These are phyloP conservation scores for Lepidium africanum DNA, from an alignment of 345 rosid genomes.

Conservation along the genomic window DNA sequence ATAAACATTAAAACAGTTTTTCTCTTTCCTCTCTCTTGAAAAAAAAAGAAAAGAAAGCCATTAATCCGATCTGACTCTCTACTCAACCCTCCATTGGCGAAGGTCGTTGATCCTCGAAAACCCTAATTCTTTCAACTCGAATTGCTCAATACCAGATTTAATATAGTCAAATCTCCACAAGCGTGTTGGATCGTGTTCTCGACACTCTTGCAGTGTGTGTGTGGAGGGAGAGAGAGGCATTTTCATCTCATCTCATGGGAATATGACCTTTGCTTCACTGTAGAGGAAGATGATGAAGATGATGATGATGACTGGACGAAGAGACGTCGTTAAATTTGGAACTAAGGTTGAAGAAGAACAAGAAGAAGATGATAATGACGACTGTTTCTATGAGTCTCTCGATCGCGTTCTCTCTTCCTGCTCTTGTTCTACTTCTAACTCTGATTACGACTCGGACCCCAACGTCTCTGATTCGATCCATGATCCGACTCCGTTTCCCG, in stretches of 20 bases:
- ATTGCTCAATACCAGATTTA: not conserved
- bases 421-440: slow-evolving; percentile 57
- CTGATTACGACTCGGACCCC: slow-evolving; percentile 50
- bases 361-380: slow-evolving; percentile 35
- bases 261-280: slow-evolving; percentile 19
- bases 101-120: slow-evolving; percentile 18
- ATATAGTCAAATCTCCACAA: not conserved
- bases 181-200: not conserved
- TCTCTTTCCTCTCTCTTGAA: slow-evolving; percentile 22
- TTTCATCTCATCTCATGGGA: slow-evolving; percentile 32
- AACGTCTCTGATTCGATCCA: slow-evolving; percentile 23
- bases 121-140: slow-evolving; percentile 18
- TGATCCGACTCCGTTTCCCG: slow-evolving; percentile 31
- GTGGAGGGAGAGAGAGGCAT: slow-evolving; percentile 11
- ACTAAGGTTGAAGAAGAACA: slow-evolving; percentile 15
- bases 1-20: slow-evolving; percentile 12
- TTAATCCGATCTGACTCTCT: slow-evolving; percentile 35
- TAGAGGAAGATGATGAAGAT: slow-evolving; percentile 19
- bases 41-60: not conserved
- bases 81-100: slow-evolving; percentile 21
- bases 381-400: slow-evolving; percentile 68
- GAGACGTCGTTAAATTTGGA: slow-evolving; percentile 22
- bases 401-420: slow-evolving; percentile 70
- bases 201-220: slow-evolving; percentile 1
- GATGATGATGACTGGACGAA: slow-evolving; percentile 20